A percentile compares a stretch with the other conserved stretches of the same genome.
Conservation (phyloP, 768 basidiomycete species). For the Rhodosporidiobolus odoratus region DNA sequence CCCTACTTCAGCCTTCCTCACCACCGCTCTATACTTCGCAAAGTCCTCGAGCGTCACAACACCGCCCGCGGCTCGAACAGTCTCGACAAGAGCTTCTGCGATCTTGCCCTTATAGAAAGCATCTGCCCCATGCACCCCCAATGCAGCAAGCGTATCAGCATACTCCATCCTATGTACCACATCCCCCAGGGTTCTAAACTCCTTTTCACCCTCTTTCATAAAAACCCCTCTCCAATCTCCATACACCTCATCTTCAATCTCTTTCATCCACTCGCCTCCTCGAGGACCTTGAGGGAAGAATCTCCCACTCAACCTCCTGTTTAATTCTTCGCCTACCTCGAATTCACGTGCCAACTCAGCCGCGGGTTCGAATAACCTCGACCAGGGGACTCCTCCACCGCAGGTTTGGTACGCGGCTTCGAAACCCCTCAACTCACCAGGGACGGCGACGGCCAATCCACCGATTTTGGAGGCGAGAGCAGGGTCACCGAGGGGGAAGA, state of each 20-base stretch:
- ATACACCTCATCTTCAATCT: constrained; percentile 48
- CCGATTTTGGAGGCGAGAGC: constrained; percentile 60
- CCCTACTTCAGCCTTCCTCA: constrained; percentile 68
- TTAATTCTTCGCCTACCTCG: constrained; percentile 66
- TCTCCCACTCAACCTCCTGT: constrained; percentile 61
- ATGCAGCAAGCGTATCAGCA: constrained; percentile 65
- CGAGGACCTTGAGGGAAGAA: constrained; percentile 5
- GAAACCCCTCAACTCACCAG: constrained; percentile 82
- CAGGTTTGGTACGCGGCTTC: constrained; percentile 75
- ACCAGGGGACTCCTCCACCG: constrained; percentile 71
- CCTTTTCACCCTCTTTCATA: constrained; percentile 59
- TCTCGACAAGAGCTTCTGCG: constrained; percentile 69
- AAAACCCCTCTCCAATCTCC: constrained; percentile 74
- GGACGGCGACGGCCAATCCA: constrained; percentile 81
- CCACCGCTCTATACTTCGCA: constrained; percentile 61
- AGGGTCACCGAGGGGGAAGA: constrained; percentile 36
- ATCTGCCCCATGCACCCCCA: constrained; percentile 69
- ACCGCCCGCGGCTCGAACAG: constrained; percentile 67
- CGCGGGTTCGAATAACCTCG: constrained; percentile 66
- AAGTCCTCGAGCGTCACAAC: constrained; percentile 73
- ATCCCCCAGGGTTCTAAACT: constrained; percentile 68
- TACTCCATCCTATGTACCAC: constrained; percentile 66
- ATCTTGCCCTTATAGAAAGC: constrained; percentile 77
- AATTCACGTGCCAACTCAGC: constrained; percentile 58
- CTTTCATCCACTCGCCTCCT: constrained; percentile 54